Base-by-base conservation (phyloP, 345 rosid species). In the Syzygium oleosum region DNA sequence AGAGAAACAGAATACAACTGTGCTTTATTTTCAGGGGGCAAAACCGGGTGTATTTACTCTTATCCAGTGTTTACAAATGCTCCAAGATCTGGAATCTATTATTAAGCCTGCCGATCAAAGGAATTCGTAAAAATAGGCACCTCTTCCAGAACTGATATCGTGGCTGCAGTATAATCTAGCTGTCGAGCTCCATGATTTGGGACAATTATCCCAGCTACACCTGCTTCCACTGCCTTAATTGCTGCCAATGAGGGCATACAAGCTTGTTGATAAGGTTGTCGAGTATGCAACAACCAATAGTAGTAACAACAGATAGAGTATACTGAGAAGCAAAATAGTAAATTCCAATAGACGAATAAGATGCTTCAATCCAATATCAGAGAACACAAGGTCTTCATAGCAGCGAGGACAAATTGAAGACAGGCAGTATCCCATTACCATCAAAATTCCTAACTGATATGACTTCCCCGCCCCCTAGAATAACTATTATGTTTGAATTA, bases 131-230 rank as follows among this genome's bases (percentile, higher is more conserved):
- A 55, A 80, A 22, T 31, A 65, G 22, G 78, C 73, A 94, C 98
- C 96, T 96, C 98, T 89, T 96, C 97, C 85, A 96, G 92, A 84
- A 91, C 95, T 84, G 91, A 88, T 68, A 96, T 92, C 0, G 97
- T 93, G 41, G 98, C 92, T 6, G 98, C 97, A 59, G 92, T 87
- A 84, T 94, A 95, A 84, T 95, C 95, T 7, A 96, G 95, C 90
- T 94, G 97, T 12, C 96, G 95, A 89, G 90, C 98, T 84, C 97
- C 98, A 52, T 96, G 98, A 88, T 96, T 96, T 3, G 98, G 95
- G 90, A 95, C 97, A 3, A 96, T 88, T 88, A 96, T 94, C 85
- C 97, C 98, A 80, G 92, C 94, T 85, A 89, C 90, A 58, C 98
- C 95, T 7, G 88, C 93, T 91, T 96, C 95, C 90, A 94, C 91